Evolutionary conservation across 345 rosid species (phyloP).

Genomic region (Populus euphratica): DNA sequence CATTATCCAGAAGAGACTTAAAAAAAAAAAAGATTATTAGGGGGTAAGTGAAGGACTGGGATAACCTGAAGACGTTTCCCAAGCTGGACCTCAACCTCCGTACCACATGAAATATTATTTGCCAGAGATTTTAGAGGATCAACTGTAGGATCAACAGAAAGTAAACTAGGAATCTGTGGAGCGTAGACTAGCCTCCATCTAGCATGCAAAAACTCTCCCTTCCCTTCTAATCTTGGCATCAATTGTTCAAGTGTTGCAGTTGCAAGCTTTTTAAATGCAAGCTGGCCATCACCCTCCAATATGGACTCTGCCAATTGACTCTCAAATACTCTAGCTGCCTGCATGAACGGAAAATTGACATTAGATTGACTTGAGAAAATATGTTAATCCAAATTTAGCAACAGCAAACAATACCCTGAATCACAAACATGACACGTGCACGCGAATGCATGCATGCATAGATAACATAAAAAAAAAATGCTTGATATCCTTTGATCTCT

Average conservation of each 20-base stretch:
- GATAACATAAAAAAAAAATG: not conserved
- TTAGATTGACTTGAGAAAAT: conserved; percentile 6
- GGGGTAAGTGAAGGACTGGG: not conserved
- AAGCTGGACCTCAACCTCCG: conserved; percentile 94
- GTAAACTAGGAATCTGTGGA: conserved; percentile 97
- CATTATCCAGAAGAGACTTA: not conserved
- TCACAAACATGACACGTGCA: not conserved
- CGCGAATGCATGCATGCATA: not conserved
- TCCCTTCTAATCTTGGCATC: conserved; percentile 98
- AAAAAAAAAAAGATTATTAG: not conserved
- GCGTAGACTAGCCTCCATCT: conserved; percentile 98
- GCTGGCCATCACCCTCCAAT: conserved; percentile 94
- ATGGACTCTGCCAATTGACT: conserved; percentile 96
- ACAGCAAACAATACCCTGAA: conserved; percentile 7
- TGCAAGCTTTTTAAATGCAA: conserved; percentile 95
- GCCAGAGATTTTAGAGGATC: conserved; percentile 96
- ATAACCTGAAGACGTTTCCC: conserved; percentile 93
- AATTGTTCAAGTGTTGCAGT: conserved; percentile 87
- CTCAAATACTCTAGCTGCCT: conserved; percentile 96
- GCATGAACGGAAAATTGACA: conserved; percentile 14
- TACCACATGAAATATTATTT: conserved; percentile 76
- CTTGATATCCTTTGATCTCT: not conserved
- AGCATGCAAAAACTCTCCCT: conserved; percentile 91
- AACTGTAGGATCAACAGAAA: conserved; percentile 85
- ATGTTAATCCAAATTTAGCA: conserved; percentile 4